Evolutionary conservation across 2,329 filamentous ascomycete species (phyloP).

Genomic region (Xylariomycetidae sp.): DNA sequence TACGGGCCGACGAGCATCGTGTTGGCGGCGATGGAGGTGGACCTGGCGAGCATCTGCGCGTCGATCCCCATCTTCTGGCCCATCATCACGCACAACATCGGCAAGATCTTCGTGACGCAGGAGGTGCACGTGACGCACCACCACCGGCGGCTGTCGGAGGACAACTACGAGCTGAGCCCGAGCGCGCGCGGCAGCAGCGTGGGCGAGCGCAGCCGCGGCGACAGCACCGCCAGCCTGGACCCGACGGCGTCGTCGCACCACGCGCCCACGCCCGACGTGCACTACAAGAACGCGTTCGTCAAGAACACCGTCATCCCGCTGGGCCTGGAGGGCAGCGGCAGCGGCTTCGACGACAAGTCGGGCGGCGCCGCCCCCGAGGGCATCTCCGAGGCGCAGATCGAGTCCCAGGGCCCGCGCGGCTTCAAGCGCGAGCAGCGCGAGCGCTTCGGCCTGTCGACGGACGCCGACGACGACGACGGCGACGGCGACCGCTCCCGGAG

Average conservation of each 20-base stretch:
- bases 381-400: slow-evolving; percentile 14
- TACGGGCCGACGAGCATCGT: slow-evolving; percentile 28
- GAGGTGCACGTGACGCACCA: slow-evolving; percentile 26
- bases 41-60: slow-evolving; percentile 26
- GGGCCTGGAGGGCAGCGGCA: slow-evolving; percentile 5
- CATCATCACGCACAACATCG: slow-evolving; percentile 21
- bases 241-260: background rate
- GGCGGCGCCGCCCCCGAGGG: slow-evolving; percentile 8
- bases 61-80: slow-evolving; percentile 30
- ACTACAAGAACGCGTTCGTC: slow-evolving; percentile 16
- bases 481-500: too few relatives aligned
- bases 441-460: slow-evolving; percentile 12
- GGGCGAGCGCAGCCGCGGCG: slow-evolving; percentile 3
- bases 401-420: slow-evolving; percentile 20
- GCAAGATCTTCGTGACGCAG: slow-evolving; percentile 30
- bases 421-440: slow-evolving; percentile 19
- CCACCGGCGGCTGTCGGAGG: slow-evolving; percentile 17
- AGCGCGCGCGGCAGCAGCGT: slow-evolving; percentile 2
- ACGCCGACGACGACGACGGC: too few relatives aligned
- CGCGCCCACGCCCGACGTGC: slow-evolving; percentile 1
- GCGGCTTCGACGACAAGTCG: background rate
- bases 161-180: slow-evolving; percentile 9
- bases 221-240: slow-evolving; percentile 9
- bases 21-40: slow-evolving; percentile 28
- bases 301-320: slow-evolving; percentile 15